These are phyloP conservation scores for Microascus cirrosus DNA, from an alignment of 2,329 filamentous ascomycete genomes.

Conservation along the genomic window DNA sequence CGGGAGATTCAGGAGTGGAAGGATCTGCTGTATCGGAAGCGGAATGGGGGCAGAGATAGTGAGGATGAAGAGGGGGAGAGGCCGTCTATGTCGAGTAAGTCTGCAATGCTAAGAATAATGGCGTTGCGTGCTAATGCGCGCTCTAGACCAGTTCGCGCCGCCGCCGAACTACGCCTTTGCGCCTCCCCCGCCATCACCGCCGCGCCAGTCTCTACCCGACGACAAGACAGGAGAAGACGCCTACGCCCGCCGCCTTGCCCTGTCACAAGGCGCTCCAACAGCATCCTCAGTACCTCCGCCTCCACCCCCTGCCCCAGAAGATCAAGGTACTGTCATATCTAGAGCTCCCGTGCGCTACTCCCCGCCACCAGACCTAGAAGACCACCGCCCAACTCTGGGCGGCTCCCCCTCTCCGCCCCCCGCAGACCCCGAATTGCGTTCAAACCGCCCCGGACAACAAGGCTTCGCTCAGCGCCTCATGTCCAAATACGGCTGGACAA, in stretches of 20 bases:
- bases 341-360: conserved; percentile 67
- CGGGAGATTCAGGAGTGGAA: conserved; percentile 79
- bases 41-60: conserved; percentile 34
- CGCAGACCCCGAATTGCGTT: conserved; percentile 35
- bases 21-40: conserved; percentile 63
- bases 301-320: conserved; percentile 20
- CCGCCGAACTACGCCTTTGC: conserved; percentile 45
- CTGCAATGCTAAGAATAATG: not conserved
- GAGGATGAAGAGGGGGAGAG: conserved; percentile 17
- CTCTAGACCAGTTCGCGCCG: conserved; percentile 47
- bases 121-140: not conserved
- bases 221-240: conserved; percentile 59
- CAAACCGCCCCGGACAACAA: conserved; percentile 61
- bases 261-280: conserved; percentile 33
- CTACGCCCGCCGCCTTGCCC: conserved; percentile 49
- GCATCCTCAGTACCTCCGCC: conserved; percentile 19
- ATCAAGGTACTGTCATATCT: conserved; percentile 49
- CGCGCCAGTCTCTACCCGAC: conserved; percentile 34
- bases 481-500: conserved; percentile 87
- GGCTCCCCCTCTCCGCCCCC: conserved; percentile 30
- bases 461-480: conserved; percentile 83
- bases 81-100: conserved; percentile 12
- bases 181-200: conserved; percentile 39
- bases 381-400: conserved; percentile 37
- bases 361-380: conserved; percentile 29